Evolutionary conservation across 2,329 filamentous ascomycete genomes (phyloP), one percentile per base, ranked within the genome.

Genomic region (Hypoxylon sp.): DNA sequence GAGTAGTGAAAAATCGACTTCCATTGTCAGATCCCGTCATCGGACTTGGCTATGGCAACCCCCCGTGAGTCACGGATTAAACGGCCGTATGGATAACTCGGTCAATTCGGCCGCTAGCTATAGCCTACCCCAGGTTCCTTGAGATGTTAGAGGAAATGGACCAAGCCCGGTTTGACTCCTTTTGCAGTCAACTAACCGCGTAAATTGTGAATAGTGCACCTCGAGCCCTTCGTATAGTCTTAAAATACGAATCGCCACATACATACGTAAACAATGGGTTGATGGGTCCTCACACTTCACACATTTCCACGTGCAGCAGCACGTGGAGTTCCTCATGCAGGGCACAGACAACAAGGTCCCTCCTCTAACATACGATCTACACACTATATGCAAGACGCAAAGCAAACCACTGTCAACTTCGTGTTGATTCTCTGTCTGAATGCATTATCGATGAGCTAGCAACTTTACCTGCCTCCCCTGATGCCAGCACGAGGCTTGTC

Each of bases 331-430:
- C 22, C 20, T 32, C 33, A 59, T 30, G 44, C 40, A 51, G 53
- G 30, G 44, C 40, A 53, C 36, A 38, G 42, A 58, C 60, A 69
- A 58, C 57, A 49, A 62, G 38, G 51, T 71, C 51, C 61, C 58
- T n/a, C n/a, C 64, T 51, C 64, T 56, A 65, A 71, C 62, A 56
- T 72, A 71, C 66, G 50, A 73, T 71, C 57, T 70, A 70, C 61
- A 68, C 67, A 69, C 68, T 64, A 69, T 70, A 69, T 71, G 69
- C 65, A 67, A 68, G 48, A 40, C 53, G 60, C 46, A 48, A n/a
- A 58, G 48, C 45, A 60, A n/a, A n/a, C n/a, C n/a, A 66, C 50
- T 59, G 55, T 64, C 58, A 70, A 71, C 68, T 67, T 74, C 64
- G 61, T 70, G 61, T 67, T 69, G 54, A 64, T 70, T 69, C 64